phyloP scores from a whole-genome alignment of 2,329 filamentous ascomycete genomes.

The Ceratocystis albifundus region DNA sequence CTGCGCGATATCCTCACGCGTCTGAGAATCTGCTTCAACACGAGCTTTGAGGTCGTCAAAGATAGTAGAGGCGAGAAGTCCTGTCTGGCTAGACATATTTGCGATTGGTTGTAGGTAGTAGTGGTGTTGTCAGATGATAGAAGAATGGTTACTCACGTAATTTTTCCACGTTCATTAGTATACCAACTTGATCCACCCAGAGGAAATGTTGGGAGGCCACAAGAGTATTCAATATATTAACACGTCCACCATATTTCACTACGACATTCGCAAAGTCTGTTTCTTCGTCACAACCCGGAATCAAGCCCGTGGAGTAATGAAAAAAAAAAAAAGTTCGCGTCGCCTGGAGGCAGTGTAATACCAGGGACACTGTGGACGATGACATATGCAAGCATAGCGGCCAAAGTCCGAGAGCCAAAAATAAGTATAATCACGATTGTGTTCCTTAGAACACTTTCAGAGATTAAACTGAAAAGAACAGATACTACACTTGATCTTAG shows the following conservation, averaged over 20 bases:
- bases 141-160: not conserved
- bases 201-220: not conserved
- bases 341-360: slow-evolving; percentile 38
- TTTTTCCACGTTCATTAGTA: too few species aligned
- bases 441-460: slow-evolving; percentile 68
- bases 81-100: slow-evolving; percentile 6
- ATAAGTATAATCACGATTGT: slow-evolving; percentile 75
- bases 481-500: slow-evolving; percentile 95
- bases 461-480: slow-evolving; percentile 98
- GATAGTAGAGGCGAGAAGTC: slow-evolving; percentile 16
- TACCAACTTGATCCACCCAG: too few species aligned
- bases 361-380: slow-evolving; percentile 29
- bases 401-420: slow-evolving; percentile 32
- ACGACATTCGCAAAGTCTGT: not conserved
- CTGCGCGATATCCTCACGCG: slow-evolving; percentile 12
- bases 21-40: slow-evolving; percentile 12
- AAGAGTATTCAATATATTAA: not conserved
- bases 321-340: slow-evolving; percentile 33
- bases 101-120: too few species aligned
- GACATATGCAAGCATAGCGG: slow-evolving; percentile 24
- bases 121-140: not conserved
- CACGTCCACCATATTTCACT: not conserved
- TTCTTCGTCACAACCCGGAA: slow-evolving; percentile 33
- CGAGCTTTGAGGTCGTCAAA: slow-evolving; percentile 20
- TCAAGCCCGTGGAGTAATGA: slow-evolving; percentile 34